These are phyloP conservation scores for Penicillium sp. DNA, from an alignment of 2,329 filamentous ascomycete species.

Conservation along the genomic window DNA sequence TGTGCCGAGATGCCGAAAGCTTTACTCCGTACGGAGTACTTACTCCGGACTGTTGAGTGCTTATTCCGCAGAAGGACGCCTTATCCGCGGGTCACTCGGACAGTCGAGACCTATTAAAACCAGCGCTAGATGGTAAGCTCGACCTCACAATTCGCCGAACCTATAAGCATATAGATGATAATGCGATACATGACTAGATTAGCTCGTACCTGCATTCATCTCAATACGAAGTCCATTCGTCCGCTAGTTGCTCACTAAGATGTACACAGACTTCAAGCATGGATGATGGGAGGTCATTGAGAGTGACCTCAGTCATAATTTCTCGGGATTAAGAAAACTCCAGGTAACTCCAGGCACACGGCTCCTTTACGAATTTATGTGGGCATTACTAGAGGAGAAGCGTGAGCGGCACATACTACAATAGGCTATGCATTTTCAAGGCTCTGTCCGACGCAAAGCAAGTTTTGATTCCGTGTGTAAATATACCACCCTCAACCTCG, in stretches of 20 bases:
- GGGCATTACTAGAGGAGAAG: no score
- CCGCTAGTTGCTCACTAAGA: neutral
- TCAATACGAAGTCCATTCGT: neutral
- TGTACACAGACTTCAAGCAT: no score
- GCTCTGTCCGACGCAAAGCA: neutral
- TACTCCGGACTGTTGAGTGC: neutral
- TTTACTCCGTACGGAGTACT: constrained; percentile 3
- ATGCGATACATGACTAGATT: neutral
- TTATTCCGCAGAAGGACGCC: neutral
- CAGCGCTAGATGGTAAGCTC: neutral
- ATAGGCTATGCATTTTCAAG: neutral
- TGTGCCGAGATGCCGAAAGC: constrained; percentile 32
- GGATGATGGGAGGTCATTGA: no score
- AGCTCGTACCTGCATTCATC: neutral
- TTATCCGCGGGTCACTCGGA: constrained; percentile 21
- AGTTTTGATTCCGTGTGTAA: neutral
- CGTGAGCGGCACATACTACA: neutral
- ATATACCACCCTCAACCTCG: constrained; percentile 15
- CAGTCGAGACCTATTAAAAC: neutral
- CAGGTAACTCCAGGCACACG: no score
- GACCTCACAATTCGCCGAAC: neutral
- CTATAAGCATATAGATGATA: neutral
- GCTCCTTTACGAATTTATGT: no score
- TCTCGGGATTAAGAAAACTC: no score
- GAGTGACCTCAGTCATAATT: no score